Base-by-base conservation (phyloP, 2,329 filamentous ascomycete genomes). In the Trichoderma arundinaceum region DNA sequence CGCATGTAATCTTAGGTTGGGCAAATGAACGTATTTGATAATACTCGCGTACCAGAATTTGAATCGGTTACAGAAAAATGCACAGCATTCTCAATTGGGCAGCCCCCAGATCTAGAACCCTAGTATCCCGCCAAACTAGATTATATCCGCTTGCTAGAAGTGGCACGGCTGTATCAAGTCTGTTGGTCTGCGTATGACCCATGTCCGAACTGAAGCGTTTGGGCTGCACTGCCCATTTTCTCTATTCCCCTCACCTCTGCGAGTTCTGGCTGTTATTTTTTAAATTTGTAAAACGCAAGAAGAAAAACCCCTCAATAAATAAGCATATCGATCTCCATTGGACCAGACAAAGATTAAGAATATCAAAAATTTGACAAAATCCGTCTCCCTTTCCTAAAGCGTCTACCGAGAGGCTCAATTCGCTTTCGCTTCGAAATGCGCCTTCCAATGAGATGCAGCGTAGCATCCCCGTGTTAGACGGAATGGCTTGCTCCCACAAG, bases 391-490 rank as follows among this genome's bases (percentile, higher is more conserved):
- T 63, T 17, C 60, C 60, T 1, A 54, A 54, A 63, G 4, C 49
- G 60, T 63, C 60, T 46, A 63, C 60, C 60, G 60, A 63, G 49
- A 54, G 38, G 9, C n/a, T 15, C 19, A 17, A 1, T 44, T 0
- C 19, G 59, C 28, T 38, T 39, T 4, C 28, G 41, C 39, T 22
- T 9, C 32, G 6, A 17, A 22, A 10, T 4, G 13, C 1, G 46
- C 54, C 60, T 63, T 54, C 60, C 60, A 63, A 63, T 63, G 13
- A 63, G 49, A 54, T n/a, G 17, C 4, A 46, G 60, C 49, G 39
- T 22, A 38, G 39, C 49, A 63, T 54, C 60, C 60, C 60, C 60
- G 60, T 63, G 60, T 46, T 63, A 44, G 4, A n/a, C 39, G 48
- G 60, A 15, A 44, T 44, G 32, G 12, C 19, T 32, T 15, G 17